These are phyloP conservation scores for Aspergillus felis DNA, from an alignment of 2,329 filamentous ascomycete species.

Conservation along the genomic window DNA sequence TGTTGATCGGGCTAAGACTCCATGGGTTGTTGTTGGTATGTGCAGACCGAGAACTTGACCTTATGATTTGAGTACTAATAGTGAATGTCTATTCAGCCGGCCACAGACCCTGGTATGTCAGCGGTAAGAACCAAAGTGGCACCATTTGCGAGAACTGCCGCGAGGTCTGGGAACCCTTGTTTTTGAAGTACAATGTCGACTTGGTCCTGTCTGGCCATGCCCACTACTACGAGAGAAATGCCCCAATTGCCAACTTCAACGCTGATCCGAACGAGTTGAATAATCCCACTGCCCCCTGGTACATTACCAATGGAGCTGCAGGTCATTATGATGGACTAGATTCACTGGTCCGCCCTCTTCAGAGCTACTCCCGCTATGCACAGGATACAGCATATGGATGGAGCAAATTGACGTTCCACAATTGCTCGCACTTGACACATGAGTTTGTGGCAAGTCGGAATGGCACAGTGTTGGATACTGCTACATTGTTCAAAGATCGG, in stretches of 20 bases:
- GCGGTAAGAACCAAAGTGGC: background rate
- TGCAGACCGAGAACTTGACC: background rate
- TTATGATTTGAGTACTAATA: background rate
- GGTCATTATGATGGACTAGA: slow-evolving; percentile 31
- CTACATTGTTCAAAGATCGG: background rate
- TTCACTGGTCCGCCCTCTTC: slow-evolving; percentile 12
- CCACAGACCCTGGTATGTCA: background rate
- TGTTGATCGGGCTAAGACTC: background rate
- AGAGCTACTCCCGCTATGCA: slow-evolving; percentile 25
- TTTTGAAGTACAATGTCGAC: background rate
- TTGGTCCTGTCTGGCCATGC: background rate
- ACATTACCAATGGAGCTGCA: slow-evolving; percentile 26
- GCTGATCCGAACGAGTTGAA: slow-evolving; percentile 14
- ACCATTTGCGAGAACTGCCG: background rate
- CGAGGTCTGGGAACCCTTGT: background rate
- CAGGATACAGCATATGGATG: slow-evolving; percentile 36
- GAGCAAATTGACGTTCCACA: slow-evolving; percentile 39
- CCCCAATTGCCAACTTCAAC: background rate
- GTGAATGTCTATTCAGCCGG: background rate
- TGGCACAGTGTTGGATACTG: background rate
- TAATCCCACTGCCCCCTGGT: slow-evolving; percentile 23
- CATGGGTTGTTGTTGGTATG: background rate
- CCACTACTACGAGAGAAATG: too few species aligned
- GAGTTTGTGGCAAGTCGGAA: slow-evolving; percentile 29
- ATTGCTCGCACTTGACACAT: slow-evolving; percentile 38